Base-by-base conservation (phyloP, 2,329 filamentous ascomycete genomes). In the Beauveria sp. region DNA sequence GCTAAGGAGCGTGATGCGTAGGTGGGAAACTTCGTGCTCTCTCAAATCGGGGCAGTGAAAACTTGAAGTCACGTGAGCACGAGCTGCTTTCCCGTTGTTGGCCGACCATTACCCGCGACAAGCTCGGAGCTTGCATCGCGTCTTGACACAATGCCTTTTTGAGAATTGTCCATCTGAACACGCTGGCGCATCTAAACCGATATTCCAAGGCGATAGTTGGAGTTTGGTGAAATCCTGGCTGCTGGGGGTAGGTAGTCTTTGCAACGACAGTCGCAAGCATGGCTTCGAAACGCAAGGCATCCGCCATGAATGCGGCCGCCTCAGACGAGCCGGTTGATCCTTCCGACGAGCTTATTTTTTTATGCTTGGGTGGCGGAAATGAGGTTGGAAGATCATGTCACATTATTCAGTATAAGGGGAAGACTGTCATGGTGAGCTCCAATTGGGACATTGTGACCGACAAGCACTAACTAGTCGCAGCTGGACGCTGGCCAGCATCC, bases 351-450 rank as follows among this genome's bases (percentile, higher is more conserved):
- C 84, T 99, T 62, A 90, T 92, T 78, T 99, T 99, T 70, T 83
- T 96, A 59, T 96, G 91, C 69, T 79, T 99, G 43, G 94, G 94
- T 64, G 94, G 94, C 64, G 94, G 94, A 67, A 97, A 97, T 74
- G 94, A 99, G 76, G 94, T 99, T 64, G 94, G 94, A 59, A 84
- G 94, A 66, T 97, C 94, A 66, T 97, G 94, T 75, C 94, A 99
- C 73, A 96, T 99, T 68, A 87, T 99, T 63, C 92, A 97, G 71
- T 99, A 99, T 83, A 99, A 97, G 77, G 94, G 94, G 64, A 99
- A 99, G 76, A 97, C 93, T 6, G 91, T 99, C 67, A 99, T 99
- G 94, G 92, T 96, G 79, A 68, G 70, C 20, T 55, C 22, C 5
- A 20, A 24, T 14, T 5, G 16, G 10, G 6, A 37, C n/a, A 30